Percentiles rank a stretch among this genome's conserved stretches.
phyloP scores from a whole-genome alignment of 2,329 filamentous ascomycete genomes.

The Sarocladium brachiariae region DNA sequence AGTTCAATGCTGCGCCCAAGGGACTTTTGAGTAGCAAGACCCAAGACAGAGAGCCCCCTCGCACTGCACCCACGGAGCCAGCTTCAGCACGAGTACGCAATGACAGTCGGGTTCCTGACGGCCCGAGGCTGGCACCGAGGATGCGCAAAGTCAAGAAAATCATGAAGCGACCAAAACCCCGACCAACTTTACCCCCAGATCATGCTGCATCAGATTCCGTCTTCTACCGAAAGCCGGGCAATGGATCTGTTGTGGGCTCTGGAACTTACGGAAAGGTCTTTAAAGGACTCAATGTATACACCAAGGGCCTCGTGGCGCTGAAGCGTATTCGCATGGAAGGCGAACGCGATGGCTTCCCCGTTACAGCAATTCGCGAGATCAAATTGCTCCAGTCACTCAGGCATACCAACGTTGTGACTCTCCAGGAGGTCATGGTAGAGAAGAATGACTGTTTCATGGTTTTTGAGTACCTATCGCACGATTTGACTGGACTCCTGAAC shows the following conservation, averaged over 20 bases:
- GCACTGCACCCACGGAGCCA: conserved; percentile 46
- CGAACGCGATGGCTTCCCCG: conserved; percentile 83
- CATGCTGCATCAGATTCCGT: conserved; percentile 78
- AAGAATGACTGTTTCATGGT: conserved; percentile 99
- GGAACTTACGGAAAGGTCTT: conserved; percentile 96
- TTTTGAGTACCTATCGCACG: conserved; percentile 95
- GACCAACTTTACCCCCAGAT: conserved; percentile 64
- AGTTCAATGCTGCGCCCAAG: conserved; percentile 57
- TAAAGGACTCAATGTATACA: conserved; percentile 91
- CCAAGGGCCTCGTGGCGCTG: conserved; percentile 71
- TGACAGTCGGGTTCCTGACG: conserved; percentile 27
- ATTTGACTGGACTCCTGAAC: conserved; percentile 89
- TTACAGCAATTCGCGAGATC: conserved; percentile 86
- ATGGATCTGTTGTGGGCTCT: conserved; percentile 91
- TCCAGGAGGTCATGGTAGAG: conserved; percentile 95
- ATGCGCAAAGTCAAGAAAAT: conserved; percentile 61
- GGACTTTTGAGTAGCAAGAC: conserved; percentile 28
- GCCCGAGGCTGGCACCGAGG: conserved; percentile 34
- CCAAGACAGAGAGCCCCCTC: conserved; percentile 40
- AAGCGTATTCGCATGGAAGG: conserved; percentile 94
- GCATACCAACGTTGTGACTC: conserved; percentile 73
- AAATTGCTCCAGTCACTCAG: conserved; percentile 83
- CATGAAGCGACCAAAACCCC: conserved; percentile 62
- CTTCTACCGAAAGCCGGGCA: conserved; percentile 92
- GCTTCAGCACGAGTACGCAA: conserved; percentile 38